Evolutionary conservation across 192 early-diverging fungal species (phyloP), one percentile per base, ranked within the genome.

Genomic region (Coemansia sp.): DNA sequence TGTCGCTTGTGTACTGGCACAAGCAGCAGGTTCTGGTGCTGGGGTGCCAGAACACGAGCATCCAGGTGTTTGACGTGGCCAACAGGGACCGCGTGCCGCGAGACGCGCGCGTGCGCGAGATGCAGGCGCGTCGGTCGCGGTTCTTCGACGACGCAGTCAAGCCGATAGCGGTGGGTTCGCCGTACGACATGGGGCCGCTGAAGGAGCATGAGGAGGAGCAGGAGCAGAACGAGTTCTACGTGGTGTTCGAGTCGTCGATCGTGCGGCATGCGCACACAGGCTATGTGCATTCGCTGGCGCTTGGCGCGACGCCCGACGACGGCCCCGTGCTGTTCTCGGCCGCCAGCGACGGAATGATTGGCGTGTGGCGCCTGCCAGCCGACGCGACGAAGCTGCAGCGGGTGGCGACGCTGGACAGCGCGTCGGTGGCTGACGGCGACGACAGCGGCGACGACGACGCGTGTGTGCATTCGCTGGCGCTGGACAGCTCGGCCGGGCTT

Each of bases 31-130:
- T 68, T 6, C 61, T 92, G 57, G 87, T 85, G 33, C 84, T 92
- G 57, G 90, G 90, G 0, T 87, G 88, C 59, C 88, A 92, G 63
- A 89, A 92, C 67, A 90, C 90, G 9, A 87, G 86, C 60, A 86
- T 92, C 57, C 88, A 90, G 81, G 47, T 65, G 61, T 82, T 84
- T 29, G 70, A 71, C 38, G 62, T 81, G 23, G 71, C 62, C 10
- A 44, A 55, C 27, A n/a, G 54, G 4, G 66, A 70, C 50, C 17
- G 7, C 2, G 44, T 55, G 31, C 27, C 48, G 30, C 27, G 62
- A 22, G 53, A 64, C 14, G 41, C 25, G 25, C 40, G 59, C 1
- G 50, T 19, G 22, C 50, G 64, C 7, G 69, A 75, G 34, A 44
- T 70, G 36, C 44, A 52, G 6, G 68, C 75, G 0, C 60, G 74